Evolutionary conservation across 2,329 filamentous ascomycete species (phyloP), one percentile per base, ranked within the genome.

Genomic region (Neoarthrinium moseri): DNA sequence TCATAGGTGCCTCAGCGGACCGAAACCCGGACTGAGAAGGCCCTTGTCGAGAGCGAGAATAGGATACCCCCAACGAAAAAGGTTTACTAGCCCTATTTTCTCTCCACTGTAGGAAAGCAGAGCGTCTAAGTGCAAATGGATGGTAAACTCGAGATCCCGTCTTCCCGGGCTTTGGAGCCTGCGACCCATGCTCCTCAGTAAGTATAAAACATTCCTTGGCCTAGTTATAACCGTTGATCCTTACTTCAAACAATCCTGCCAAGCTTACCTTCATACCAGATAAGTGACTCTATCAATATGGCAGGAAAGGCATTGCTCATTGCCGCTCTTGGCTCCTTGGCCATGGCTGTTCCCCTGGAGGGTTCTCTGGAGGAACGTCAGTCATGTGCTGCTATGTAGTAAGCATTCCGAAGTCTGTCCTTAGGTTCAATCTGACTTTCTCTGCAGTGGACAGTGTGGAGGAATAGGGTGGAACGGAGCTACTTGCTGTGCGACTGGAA

Each of bases 401-500:
- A 58, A 47, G 62, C 47, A 15, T 13, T 27, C 4, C n/a, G 20
- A 10, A 13, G 7, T 32, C 13, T 43, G n/a, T n/a, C n/a, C n/a
- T n/a, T n/a, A n/a, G n/a, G n/a, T n/a, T n/a, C n/a, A n/a, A n/a
- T n/a, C n/a, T n/a, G n/a, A n/a, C n/a, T 33, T 6, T 30, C 26
- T 11, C 26, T 4, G 36, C 3, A 65, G 60, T 55, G 46, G 51
- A 18, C 73, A 75, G 48, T 76, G 73, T 33, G 73, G 73, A 46
- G 73, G 73, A n/a, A 63, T 52, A n/a, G 65, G 61, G 44, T 76
- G 62, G 62, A 56, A 49, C 13, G 74, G 73, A 18, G 52, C 69
- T n/a, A 73, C 69, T 2, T 74, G 70, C 62, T 77, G 73, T 47
- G 53, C 46, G 4, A 63, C 63, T 15, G 71, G 70, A 43, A 66